These are phyloP conservation scores for Apocynum venetum DNA, from an alignment of 257 asterid species.

Conservation along the genomic window DNA sequence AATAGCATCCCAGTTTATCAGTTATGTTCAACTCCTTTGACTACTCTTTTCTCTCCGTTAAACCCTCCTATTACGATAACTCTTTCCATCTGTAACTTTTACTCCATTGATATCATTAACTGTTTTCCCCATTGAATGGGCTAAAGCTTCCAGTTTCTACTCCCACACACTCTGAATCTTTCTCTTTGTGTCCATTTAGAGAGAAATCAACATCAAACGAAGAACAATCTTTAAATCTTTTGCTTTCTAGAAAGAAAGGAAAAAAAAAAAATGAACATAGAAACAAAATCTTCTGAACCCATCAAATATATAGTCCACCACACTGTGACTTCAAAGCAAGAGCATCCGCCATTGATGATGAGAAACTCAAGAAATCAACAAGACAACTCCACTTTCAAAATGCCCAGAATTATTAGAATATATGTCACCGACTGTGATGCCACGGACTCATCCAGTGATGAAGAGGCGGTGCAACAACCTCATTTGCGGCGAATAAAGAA, in stretches of 20 bases:
- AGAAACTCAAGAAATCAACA: not conserved
- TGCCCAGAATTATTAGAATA: constrained; percentile 49
- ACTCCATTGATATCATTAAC: not conserved
- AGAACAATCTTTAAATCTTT: no score
- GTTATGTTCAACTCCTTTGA: constrained; percentile 9
- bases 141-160: not conserved
- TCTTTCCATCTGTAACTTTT: constrained; percentile 3
- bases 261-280: constrained; percentile 5
- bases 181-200: not conserved
- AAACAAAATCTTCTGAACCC: constrained; percentile 1
- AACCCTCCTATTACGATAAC: constrained; percentile 11
- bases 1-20: not conserved
- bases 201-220: not conserved
- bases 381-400: not conserved
- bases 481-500: constrained; percentile 27
- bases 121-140: not conserved
- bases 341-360: not conserved
- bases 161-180: not conserved
- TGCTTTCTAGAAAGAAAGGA: not conserved
- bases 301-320: constrained; percentile 26
- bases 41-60: constrained; percentile 15
- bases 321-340: constrained; percentile 25
- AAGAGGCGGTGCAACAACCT: not conserved
- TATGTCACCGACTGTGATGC: constrained; percentile 64
- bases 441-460: constrained; percentile 68